phyloP scores from a whole-genome alignment of 2,329 filamentous ascomycete species.

The Akanthomyces uredinophilus region DNA sequence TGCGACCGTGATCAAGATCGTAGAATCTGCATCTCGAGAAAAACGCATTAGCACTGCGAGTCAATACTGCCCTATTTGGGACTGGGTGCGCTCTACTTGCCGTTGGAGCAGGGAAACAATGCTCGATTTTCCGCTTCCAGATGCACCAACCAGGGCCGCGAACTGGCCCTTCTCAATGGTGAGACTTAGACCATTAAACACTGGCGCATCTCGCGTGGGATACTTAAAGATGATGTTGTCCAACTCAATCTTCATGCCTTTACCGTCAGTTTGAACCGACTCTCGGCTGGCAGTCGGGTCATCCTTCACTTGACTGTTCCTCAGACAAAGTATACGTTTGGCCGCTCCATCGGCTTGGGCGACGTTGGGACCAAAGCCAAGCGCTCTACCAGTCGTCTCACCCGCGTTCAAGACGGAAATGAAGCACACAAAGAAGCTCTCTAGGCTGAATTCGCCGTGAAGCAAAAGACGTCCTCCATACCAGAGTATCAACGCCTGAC shows the following conservation, averaged over 20 bases:
- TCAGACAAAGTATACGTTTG: constrained; percentile 52
- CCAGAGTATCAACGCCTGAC: constrained; percentile 61
- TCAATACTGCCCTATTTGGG: too few species aligned
- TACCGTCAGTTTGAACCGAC: constrained; percentile 25
- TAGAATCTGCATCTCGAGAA: constrained; percentile 53
- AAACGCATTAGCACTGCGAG: neutral
- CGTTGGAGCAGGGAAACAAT: constrained; percentile 60
- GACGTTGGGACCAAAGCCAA: constrained; percentile 61
- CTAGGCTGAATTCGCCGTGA: constrained; percentile 40
- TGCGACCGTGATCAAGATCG: constrained; percentile 56
- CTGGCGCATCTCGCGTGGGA: constrained; percentile 49
- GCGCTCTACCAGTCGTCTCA: constrained; percentile 61
- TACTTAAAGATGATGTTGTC: constrained; percentile 55
- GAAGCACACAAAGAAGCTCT: constrained; percentile 53
- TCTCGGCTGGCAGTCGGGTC: constrained; percentile 24
- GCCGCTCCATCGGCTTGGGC: constrained; percentile 54
- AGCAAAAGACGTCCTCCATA: constrained; percentile 59
- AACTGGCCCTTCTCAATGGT: constrained; percentile 65
- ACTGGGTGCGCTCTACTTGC: constrained; percentile 11
- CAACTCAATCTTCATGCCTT: constrained; percentile 53
- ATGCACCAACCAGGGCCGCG: constrained; percentile 64
- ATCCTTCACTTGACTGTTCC: constrained; percentile 38
- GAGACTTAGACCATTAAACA: constrained; percentile 58
- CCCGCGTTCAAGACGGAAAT: constrained; percentile 63
- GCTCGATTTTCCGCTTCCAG: constrained; percentile 68